Conservation (phyloP, 345 rosid genomes). For the Citrus unshiu region DNA sequence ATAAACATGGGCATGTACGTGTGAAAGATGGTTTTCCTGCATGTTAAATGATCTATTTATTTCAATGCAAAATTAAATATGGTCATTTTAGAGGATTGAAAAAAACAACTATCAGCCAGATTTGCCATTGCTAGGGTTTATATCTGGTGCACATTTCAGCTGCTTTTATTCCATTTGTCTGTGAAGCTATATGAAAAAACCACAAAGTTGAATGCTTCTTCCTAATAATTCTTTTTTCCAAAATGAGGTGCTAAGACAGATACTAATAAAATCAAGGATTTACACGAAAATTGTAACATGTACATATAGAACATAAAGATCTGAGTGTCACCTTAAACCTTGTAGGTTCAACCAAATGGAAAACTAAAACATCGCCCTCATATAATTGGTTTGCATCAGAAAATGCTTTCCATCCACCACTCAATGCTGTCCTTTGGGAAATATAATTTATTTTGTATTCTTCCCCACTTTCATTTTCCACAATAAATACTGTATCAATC, state of each 20-base stretch:
- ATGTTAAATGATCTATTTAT: background rate
- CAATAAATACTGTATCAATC: constrained; percentile 23
- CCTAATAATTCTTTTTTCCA: background rate
- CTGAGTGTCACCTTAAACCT: constrained; percentile 36
- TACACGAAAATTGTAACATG: background rate
- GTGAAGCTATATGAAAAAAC: background rate
- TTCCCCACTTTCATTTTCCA: constrained; percentile 34
- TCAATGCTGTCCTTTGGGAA: constrained; percentile 41
- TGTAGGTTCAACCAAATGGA: constrained; percentile 36
- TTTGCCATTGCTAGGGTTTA: background rate
- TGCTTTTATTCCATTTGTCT: background rate
- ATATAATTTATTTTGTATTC: constrained; percentile 38
- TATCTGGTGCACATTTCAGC: background rate
- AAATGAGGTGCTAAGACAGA: background rate
- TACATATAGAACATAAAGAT: background rate
- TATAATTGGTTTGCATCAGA: constrained; percentile 25
- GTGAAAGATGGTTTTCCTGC: background rate
- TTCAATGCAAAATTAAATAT: background rate
- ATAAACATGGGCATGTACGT: background rate
- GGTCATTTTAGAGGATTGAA: background rate
- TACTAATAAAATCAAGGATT: background rate
- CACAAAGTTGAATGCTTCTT: background rate
- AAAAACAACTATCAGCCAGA: background rate
- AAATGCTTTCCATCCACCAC: constrained; percentile 54
- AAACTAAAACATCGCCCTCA: constrained; percentile 46